Evolutionary conservation across 768 basidiomycete species (phyloP).

Genomic region (Leccinum variicolor): DNA sequence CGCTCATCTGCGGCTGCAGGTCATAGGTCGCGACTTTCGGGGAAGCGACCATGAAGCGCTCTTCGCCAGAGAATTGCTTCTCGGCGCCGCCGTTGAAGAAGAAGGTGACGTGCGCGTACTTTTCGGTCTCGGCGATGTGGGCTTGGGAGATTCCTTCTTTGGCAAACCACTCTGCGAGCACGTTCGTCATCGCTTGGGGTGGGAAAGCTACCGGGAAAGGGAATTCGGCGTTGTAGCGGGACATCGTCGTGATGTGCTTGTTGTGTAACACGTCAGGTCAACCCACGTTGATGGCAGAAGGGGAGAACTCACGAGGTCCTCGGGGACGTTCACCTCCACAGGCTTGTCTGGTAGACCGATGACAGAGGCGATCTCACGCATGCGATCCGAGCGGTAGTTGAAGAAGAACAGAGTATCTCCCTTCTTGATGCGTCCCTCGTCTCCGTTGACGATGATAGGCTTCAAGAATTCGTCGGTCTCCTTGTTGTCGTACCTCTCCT

Average conservation of each 20-base stretch:
- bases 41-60: constrained; percentile 84
- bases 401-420: constrained; percentile 91
- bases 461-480: constrained; percentile 96
- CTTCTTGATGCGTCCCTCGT: constrained; percentile 78
- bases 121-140: constrained; percentile 97
- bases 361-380: constrained; percentile 86
- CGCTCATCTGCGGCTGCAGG: constrained; percentile 86
- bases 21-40: constrained; percentile 96
- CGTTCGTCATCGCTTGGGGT: constrained; percentile 92
- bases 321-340: constrained; percentile 77
- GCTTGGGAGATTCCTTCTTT: constrained; percentile 80
- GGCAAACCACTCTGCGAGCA: constrained; percentile 88
- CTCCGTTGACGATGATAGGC: constrained; percentile 85
- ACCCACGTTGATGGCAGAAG: not conserved
- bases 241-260: constrained; percentile 90
- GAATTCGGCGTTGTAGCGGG: constrained; percentile 87
- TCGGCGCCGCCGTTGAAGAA: constrained; percentile 98
- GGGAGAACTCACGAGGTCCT: constrained; percentile 61
- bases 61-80: constrained; percentile 82
- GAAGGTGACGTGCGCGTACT: constrained; percentile 97
- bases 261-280: not conserved
- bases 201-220: constrained; percentile 90
- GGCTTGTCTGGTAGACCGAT: constrained; percentile 82
- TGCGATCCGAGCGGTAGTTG: constrained; percentile 96
- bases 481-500: constrained; percentile 76